Base-by-base conservation (phyloP, 257 asterid genomes). In the Solanum phureja region DNA sequence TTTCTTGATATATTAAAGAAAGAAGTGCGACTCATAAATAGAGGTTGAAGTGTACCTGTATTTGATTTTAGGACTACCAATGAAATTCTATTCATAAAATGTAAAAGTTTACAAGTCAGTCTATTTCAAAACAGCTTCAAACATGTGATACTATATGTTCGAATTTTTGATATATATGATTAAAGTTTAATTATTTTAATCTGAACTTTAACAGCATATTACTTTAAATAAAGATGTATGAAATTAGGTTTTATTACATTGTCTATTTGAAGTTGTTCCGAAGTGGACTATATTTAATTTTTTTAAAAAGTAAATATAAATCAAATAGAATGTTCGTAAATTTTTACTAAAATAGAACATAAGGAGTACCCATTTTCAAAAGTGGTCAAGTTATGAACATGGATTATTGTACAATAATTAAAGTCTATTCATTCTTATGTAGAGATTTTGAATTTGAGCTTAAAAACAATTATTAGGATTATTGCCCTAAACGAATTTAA, bases 401-500 rank as follows among this genome's bases (percentile, higher is more conserved):
- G 8, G 16, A 24, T 64, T 60, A 13, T 11, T 4, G 10, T 6
- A 2, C 0, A 3, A 68, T 13, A 16, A 6, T 2, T 27, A 6
- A 11, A 6, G 14, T 29, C 1, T n/a, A 7, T n/a, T 2, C 3
- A n/a, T 24, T 6, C 34, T 10, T 64, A 64, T 1, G 5, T 5
- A 64, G 7, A 24, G 3, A 64, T 64, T n/a, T 64, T 0, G 0
- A 0, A 4, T 62, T 62, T 10, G 3, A 62, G 6, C 31, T 62
- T 62, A 62, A 18, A 56, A 56, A 56, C 0, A 56, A 56, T 56
- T 52, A 0, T 52, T 52, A 2, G 6, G 0, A 56, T 18, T 6
- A 0, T 18, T 56, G 16, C 1, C 1, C 4, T 2, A 18, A 56
- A 16, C 2, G 1, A 24, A 66, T 24, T 24, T 3, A 13, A 1